A percentile compares a stretch with the other conserved stretches of the same genome.
phyloP scores from a whole-genome alignment of 2,329 filamentous ascomycete species.

The Calonectria pseudoturangicola region DNA sequence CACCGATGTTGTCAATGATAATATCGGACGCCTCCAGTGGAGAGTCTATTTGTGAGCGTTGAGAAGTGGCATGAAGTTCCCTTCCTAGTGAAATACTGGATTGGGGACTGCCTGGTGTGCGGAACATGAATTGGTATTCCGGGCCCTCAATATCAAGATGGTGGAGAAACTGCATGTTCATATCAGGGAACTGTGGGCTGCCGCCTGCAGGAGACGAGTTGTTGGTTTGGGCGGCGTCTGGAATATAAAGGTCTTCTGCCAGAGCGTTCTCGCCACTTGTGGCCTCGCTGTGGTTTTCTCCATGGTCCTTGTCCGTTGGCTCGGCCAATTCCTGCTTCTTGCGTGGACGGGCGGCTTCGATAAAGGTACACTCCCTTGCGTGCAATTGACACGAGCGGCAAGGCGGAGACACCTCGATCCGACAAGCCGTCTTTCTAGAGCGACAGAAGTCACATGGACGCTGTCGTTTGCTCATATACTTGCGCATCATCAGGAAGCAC shows the following conservation, averaged over 20 bases:
- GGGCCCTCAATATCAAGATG: constrained; percentile 33
- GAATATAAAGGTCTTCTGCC: not conserved
- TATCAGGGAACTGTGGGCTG: constrained; percentile 21
- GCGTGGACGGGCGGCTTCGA: constrained; percentile 56
- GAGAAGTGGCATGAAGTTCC: not conserved
- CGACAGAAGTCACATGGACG: constrained; percentile 68
- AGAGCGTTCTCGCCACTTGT: not conserved
- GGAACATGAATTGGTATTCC: constrained; percentile 42
- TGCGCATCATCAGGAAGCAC: constrained; percentile 37
- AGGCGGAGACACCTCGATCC: constrained; percentile 63
- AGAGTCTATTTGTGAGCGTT: not conserved
- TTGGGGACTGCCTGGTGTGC: constrained; percentile 31
- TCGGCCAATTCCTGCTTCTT: constrained; percentile 34
- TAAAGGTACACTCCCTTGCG: constrained; percentile 65
- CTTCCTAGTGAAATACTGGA: constrained; percentile 4
- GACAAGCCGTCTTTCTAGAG: constrained; percentile 66
- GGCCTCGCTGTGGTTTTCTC: too few species aligned
- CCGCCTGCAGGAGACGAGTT: not conserved
- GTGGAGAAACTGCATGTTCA: constrained; percentile 38
- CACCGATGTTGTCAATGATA: constrained; percentile 15
- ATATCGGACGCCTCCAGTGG: constrained; percentile 11
- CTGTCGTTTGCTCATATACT: constrained; percentile 53
- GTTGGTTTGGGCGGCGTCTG: not conserved
- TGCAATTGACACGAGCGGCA: constrained; percentile 65
- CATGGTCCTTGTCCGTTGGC: not conserved